Evolutionary conservation across 495 filamentous ascomycete species (phyloP).

Genomic region (Bryoglossum gracile): DNA sequence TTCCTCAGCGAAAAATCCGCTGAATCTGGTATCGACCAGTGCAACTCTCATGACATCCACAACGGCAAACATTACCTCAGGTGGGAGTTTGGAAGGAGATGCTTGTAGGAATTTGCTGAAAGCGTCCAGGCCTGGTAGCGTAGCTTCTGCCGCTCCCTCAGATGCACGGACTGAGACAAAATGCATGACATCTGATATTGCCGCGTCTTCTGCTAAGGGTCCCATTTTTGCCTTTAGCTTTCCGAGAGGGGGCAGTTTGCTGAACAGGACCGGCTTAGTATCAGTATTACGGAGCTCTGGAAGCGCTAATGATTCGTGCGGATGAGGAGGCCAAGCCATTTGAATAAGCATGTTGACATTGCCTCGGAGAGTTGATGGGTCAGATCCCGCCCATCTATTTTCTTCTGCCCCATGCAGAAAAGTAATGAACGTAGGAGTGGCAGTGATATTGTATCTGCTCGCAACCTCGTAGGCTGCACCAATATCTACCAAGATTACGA

Average conservation of each 20-base stretch:
- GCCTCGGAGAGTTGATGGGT: slow-evolving; percentile 55
- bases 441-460: slow-evolving; percentile 57
- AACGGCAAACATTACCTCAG: slow-evolving; percentile 62
- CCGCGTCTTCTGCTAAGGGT: slow-evolving; percentile 36
- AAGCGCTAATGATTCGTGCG: slow-evolving; percentile 60
- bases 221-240: slow-evolving; percentile 78
- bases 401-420: slow-evolving; percentile 71
- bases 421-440: slow-evolving; percentile 88
- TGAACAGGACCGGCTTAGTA: slow-evolving; percentile 62
- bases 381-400: slow-evolving; percentile 75
- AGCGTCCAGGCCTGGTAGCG: slow-evolving; percentile 51
- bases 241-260: slow-evolving; percentile 73
- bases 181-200: slow-evolving; percentile 49
- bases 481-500: slow-evolving; percentile 80
- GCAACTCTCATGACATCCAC: slow-evolving; percentile 75
- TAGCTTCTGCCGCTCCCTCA: slow-evolving; percentile 47
- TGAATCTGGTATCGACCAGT: slow-evolving; percentile 75
- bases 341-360: slow-evolving; percentile 68
- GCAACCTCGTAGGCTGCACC: slow-evolving; percentile 58
- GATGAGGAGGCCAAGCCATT: slow-evolving; percentile 72
- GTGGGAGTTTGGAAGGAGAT: slow-evolving; percentile 43
- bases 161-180: slow-evolving; percentile 55
- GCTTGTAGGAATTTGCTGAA: slow-evolving; percentile 47
- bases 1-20: slow-evolving; percentile 79
- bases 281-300: slow-evolving; percentile 58